Base-by-base conservation (phyloP, 2,329 filamentous ascomycete species). In the Ophiocordyceps unilateralis region DNA sequence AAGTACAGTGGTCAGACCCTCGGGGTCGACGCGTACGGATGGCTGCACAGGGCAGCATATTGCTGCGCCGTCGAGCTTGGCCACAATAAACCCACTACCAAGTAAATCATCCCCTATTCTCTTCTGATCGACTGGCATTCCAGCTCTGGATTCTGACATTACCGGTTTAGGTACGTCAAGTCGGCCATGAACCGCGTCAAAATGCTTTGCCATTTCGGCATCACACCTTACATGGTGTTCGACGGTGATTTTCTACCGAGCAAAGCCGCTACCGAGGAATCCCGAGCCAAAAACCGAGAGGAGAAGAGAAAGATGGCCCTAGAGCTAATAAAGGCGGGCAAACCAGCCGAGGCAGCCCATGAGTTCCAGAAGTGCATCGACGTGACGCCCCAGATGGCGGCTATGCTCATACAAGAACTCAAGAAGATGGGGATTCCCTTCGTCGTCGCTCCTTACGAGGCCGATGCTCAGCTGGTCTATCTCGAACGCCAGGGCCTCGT, bases 1-100 rank as follows among this genome's bases (percentile, higher is more conserved):
- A 87, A 87, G 55, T 95, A 83, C 60, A 67, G 74, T 12, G 91
- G 89, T 42, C 80, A 93, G 62, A 93, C 83, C 1, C 73, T 98
- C 40, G 93, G 83, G n/a, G 80, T 98, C 30, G 91, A 98, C 61
- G 89, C 83, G 45, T 98, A 98, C 70, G 91, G 89, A 58, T 98
- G 93, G 91, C 78, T 98, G 44, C 91, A 98, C 62, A 81, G 91
- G 51, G 93, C 88, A 43, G 87, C 87, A 40, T 80, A 93, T 50
- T 76, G 84, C 41, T 96, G 89, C 66, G 86, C 89, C 48, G 77
- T 91, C 54, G 91, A 96, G 54, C 73, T 98, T 48, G 91, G 87
- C 30, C 74, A 89, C 53, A 86, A 77, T 53, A 91, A 85, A 58
- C 87, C 86, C 14, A 96, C 88, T 1, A 80, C 76, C 43, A 93